phyloP scores from a whole-genome alignment of 495 filamentous ascomycete species.

The Penicillium robsamsonii region DNA sequence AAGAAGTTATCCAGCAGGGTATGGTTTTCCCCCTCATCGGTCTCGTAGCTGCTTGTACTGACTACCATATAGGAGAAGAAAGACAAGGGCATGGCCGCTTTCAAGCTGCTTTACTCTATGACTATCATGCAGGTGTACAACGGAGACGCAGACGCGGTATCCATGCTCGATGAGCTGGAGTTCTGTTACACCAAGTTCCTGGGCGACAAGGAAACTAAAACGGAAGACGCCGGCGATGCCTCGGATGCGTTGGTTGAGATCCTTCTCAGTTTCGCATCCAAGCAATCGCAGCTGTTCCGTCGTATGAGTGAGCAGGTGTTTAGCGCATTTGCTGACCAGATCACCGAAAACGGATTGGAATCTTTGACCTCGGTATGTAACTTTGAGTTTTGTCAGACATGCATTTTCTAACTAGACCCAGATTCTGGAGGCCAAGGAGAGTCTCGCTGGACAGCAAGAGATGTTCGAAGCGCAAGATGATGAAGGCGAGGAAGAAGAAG shows the following conservation, averaged over 20 bases:
- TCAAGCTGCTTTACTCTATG: conserved; percentile 81
- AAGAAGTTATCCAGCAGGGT: conserved; percentile 64
- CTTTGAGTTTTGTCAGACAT: not conserved
- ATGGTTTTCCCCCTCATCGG: conserved; percentile 13
- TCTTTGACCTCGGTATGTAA: conserved; percentile 59
- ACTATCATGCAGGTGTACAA: conserved; percentile 86
- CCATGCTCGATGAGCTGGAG: conserved; percentile 70
- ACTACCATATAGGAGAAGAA: conserved; percentile 34
- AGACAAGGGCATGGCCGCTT: conserved; percentile 50
- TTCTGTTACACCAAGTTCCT: conserved; percentile 65
- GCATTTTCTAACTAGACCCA: conserved; percentile 27
- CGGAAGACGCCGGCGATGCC: conserved; percentile 56
- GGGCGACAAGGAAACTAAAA: conserved; percentile 45
- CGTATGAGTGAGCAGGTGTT: conserved; percentile 89
- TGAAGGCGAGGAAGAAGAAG: conserved; percentile 49
- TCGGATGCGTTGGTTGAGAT: conserved; percentile 82
- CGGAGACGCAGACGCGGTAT: conserved; percentile 77
- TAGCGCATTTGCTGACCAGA: conserved; percentile 65
- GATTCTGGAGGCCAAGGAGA: conserved; percentile 77
- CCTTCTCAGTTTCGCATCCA: conserved; percentile 80
- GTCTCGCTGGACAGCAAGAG: conserved; percentile 73
- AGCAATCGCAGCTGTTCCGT: conserved; percentile 78
- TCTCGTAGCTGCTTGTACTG: conserved; percentile 9
- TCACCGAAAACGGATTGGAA: conserved; percentile 69
- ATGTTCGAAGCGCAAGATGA: conserved; percentile 79